A percentile compares a stretch with the other conserved stretches of the same genome.
Evolutionary conservation across 176 grass and related monocot genomes (phyloP).

Genomic region (Eragrostis nindensis): DNA sequence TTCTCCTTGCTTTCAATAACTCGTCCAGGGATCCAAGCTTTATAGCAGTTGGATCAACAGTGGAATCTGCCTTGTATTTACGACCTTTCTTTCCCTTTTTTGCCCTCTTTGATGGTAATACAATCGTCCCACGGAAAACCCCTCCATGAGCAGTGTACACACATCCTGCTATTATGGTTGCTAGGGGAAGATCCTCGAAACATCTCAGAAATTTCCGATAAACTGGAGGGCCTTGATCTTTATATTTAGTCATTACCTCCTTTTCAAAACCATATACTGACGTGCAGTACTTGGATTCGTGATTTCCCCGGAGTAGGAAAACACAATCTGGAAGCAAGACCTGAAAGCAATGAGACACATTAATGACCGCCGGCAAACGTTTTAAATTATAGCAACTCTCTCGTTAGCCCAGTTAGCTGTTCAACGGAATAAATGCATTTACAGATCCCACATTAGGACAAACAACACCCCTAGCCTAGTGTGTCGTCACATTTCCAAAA

Average conservation of each 20-base stretch:
- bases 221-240: constrained; percentile 75
- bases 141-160: constrained; percentile 97
- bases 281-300: constrained; percentile 95
- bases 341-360: constrained; percentile 37
- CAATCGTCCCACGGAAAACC: constrained; percentile 64
- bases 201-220: constrained; percentile 92
- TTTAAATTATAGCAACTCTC: too few species aligned
- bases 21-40: constrained; percentile 91
- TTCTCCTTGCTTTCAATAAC: constrained; percentile 79
- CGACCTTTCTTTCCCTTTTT: constrained; percentile 73
- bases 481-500: background rate
- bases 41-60: constrained; percentile 38
- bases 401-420: background rate
- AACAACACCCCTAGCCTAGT: background rate
- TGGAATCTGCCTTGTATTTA: constrained; percentile 41
- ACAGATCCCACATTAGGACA: background rate
- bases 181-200: constrained; percentile 93
- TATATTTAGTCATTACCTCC: constrained; percentile 85
- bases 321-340: constrained; percentile 69
- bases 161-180: constrained; percentile 78
- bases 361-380: background rate
- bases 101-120: constrained; percentile 53
- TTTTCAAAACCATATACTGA: constrained; percentile 92
- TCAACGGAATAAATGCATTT: background rate
- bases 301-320: constrained; percentile 86